Evolutionary conservation across 805 yeast genomes (phyloP).

Genomic region (Ogataea parapolymorpha): DNA sequence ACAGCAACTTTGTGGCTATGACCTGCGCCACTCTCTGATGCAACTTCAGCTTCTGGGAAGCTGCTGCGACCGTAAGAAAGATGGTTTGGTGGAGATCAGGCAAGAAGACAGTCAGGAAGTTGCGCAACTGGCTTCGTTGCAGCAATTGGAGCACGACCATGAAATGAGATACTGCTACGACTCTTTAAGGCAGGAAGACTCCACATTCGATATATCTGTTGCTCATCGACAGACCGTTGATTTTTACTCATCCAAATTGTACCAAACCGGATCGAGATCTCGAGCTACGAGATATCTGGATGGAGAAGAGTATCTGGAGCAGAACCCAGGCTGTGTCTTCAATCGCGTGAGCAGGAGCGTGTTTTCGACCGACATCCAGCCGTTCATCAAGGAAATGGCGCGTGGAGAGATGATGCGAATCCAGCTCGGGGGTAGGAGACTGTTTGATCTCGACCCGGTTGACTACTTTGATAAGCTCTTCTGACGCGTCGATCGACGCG

Average conservation of each 20-base stretch:
- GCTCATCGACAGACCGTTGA: slow-evolving; percentile 10
- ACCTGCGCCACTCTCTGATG: slow-evolving; percentile 29
- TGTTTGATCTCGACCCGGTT: slow-evolving; percentile 16
- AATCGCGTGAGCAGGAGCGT: slow-evolving; percentile 12
- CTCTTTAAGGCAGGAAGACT: background rate
- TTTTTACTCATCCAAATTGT: slow-evolving; percentile 28
- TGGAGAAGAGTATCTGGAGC: slow-evolving; percentile 21
- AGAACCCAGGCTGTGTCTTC: slow-evolving; percentile 24
- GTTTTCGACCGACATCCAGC: slow-evolving; percentile 24
- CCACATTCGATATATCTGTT: background rate
- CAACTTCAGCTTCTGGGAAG: slow-evolving; percentile 31
- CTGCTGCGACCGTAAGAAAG: slow-evolving; percentile 10
- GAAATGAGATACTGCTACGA: slow-evolving; percentile 5
- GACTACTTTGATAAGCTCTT: slow-evolving; percentile 19
- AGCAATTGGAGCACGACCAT: background rate
- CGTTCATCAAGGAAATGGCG: slow-evolving; percentile 31
- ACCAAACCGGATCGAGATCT: slow-evolving; percentile 25
- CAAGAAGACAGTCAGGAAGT: background rate
- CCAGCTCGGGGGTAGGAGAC: slow-evolving; percentile 5
- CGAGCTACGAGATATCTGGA: slow-evolving; percentile 15
- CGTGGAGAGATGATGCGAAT: slow-evolving; percentile 19
- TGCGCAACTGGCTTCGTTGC: background rate
- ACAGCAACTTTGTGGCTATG: slow-evolving; percentile 12
- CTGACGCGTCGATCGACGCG: slow-evolving; percentile 10
- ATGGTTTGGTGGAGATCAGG: slow-evolving; percentile 15